Conservation (phyloP, 805 yeast species). For the Saturnispora hagleri region DNA sequence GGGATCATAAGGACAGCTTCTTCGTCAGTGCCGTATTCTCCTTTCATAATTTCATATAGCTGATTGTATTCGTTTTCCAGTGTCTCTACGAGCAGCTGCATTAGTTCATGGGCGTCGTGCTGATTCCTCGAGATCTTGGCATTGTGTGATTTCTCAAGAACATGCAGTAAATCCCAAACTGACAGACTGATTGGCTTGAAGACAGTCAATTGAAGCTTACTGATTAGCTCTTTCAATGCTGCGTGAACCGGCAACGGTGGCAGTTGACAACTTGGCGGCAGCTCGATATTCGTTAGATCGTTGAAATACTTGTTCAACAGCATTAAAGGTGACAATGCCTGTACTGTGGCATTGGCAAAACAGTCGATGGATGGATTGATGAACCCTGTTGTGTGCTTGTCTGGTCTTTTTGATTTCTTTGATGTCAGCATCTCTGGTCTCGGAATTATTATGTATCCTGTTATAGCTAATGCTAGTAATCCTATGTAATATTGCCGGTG, state of each 20-base stretch:
- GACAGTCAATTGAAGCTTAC: slow-evolving; percentile 55
- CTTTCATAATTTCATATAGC: slow-evolving; percentile 12
- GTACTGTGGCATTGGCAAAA: slow-evolving; percentile 83
- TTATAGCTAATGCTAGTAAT: background rate
- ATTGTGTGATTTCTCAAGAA: slow-evolving; percentile 61
- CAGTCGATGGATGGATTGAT: slow-evolving; percentile 81
- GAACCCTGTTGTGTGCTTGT: slow-evolving; percentile 72
- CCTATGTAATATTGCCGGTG: background rate
- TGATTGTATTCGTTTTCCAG: slow-evolving; percentile 50
- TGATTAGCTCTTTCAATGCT: slow-evolving; percentile 43
- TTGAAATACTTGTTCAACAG: slow-evolving; percentile 50
- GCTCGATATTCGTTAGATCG: slow-evolving; percentile 12
- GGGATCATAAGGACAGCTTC: slow-evolving; percentile 31
- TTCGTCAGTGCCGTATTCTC: slow-evolving; percentile 46
- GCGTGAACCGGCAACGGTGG: slow-evolving; percentile 46
- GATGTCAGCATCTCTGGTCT: background rate
- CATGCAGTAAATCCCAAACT: slow-evolving; percentile 71
- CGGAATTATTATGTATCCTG: background rate
- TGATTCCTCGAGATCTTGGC: slow-evolving; percentile 72
- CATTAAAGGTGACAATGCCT: slow-evolving; percentile 61
- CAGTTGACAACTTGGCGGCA: slow-evolving; percentile 7
- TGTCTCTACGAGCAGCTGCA: slow-evolving; percentile 73
- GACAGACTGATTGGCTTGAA: slow-evolving; percentile 45
- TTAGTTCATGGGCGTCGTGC: slow-evolving; percentile 92
- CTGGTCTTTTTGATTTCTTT: slow-evolving; percentile 43